phyloP scores from a whole-genome alignment of 768 basidiomycete genomes.

The Mycena maculata region DNA sequence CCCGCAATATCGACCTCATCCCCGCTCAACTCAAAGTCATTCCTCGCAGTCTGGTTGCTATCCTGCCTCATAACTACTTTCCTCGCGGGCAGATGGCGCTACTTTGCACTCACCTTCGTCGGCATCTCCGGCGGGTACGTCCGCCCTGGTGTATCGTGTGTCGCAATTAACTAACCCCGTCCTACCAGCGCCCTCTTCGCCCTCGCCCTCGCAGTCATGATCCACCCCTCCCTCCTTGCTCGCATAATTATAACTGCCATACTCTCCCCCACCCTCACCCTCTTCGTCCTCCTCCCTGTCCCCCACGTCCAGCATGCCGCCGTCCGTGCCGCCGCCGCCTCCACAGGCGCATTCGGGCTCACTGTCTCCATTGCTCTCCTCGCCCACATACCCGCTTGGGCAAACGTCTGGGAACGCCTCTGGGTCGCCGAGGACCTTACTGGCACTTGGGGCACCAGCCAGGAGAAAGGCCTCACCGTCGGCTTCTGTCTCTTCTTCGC shows the following conservation, averaged over 20 bases:
- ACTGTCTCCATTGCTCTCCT: slow-evolving; percentile 66
- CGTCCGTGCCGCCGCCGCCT: slow-evolving; percentile 63
- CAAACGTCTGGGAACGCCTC: slow-evolving; percentile 70
- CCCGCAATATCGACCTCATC: slow-evolving; percentile 60
- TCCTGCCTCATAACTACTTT: slow-evolving; percentile 59
- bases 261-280: slow-evolving; percentile 49
- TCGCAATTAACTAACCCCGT: slow-evolving; percentile 4
- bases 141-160: slow-evolving; percentile 1
- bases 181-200: slow-evolving; percentile 54
- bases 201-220: slow-evolving; percentile 60
- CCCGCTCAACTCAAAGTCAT: slow-evolving; percentile 59
- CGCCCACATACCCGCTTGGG: slow-evolving; percentile 62
- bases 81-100: slow-evolving; percentile 67
- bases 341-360: slow-evolving; percentile 69
- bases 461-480: slow-evolving; percentile 71
- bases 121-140: slow-evolving; percentile 68
- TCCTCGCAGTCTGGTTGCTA: slow-evolving; percentile 71
- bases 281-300: slow-evolving; percentile 60
- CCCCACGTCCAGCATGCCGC: slow-evolving; percentile 56
- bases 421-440: slow-evolving; percentile 59
- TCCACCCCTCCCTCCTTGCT: slow-evolving; percentile 48
- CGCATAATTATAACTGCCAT: slow-evolving; percentile 42
- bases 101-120: slow-evolving; percentile 59
- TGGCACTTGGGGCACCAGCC: slow-evolving; percentile 61
- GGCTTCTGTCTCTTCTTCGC: slow-evolving; percentile 64